A percentile compares a stretch with the other conserved stretches of the same genome.
Evolutionary conservation across 192 early-diverging fungal genomes (phyloP).

Genomic region (Backusella liffmaniae): DNA sequence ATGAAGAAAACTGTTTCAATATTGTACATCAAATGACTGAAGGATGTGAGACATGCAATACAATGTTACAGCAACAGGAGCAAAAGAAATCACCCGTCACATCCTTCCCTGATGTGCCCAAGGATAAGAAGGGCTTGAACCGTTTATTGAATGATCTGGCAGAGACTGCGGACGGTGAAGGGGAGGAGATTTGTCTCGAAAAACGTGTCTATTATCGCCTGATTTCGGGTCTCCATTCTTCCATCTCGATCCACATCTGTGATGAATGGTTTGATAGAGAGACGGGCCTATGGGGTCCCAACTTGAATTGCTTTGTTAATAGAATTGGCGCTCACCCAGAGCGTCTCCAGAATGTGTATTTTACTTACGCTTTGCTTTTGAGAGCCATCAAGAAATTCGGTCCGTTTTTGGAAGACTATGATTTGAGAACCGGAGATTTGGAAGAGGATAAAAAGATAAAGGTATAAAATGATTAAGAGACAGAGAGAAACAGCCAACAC

Average conservation of each 20-base stretch:
- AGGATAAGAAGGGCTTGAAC: constrained; percentile 43
- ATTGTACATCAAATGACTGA: constrained; percentile 57
- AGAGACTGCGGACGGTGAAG: constrained; percentile 36
- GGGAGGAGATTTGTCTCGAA: constrained; percentile 68
- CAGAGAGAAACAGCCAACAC: constrained; percentile 28
- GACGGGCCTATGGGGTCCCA: constrained; percentile 85
- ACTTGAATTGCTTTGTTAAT: constrained; percentile 87
- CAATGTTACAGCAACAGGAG: neutral
- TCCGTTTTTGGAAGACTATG: constrained; percentile 69
- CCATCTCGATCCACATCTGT: constrained; percentile 99
- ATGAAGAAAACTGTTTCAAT: constrained; percentile 97
- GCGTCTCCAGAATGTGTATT: constrained; percentile 94
- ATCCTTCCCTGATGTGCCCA: constrained; percentile 49
- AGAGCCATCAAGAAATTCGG: constrained; percentile 85
- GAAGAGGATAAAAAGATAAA: constrained; percentile 53
- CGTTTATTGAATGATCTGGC: constrained; percentile 52
- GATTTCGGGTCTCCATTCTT: constrained; percentile 88
- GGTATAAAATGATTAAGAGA: constrained; percentile 33
- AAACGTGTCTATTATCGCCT: constrained; percentile 80
- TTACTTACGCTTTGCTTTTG: constrained; percentile 84
- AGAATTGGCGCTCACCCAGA: constrained; percentile 89
- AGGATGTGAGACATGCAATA: constrained; percentile 37
- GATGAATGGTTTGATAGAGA: constrained; percentile 88
- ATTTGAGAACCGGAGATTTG: constrained; percentile 69
- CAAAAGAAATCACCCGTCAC: constrained; percentile 40